These are phyloP conservation scores for Dioscorea alata DNA, from an alignment of 106 monocot species.

Conservation along the genomic window DNA sequence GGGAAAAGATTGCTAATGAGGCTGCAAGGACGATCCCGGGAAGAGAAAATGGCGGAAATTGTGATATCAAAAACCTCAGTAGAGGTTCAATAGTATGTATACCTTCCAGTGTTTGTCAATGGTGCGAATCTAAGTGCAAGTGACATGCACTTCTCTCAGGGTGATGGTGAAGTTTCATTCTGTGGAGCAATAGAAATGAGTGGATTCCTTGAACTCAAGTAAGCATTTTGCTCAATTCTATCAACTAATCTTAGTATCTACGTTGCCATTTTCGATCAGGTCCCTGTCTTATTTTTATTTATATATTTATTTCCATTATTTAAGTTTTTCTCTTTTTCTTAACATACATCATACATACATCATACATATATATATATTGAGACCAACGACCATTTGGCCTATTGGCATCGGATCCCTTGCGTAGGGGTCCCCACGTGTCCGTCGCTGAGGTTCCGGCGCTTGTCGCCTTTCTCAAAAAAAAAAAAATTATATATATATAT, in stretches of 20 bases:
- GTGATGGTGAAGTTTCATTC: constrained; percentile 86
- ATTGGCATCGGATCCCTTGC: no score
- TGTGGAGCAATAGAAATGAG: constrained; percentile 98
- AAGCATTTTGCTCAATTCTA: constrained; percentile 6
- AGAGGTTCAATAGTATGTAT: constrained; percentile 85
- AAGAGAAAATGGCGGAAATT: constrained; percentile 91
- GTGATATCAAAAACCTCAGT: constrained; percentile 94
- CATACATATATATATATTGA: no score
- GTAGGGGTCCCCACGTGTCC: no score
- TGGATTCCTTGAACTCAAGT: constrained; percentile 90
- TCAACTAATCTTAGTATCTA: constrained; percentile 13
- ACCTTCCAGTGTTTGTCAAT: constrained; percentile 89
- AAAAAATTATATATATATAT: no score
- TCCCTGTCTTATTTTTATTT: background rate
- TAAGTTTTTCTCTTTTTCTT: no score
- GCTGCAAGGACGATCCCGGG: constrained; percentile 85
- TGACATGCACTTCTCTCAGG: constrained; percentile 97
- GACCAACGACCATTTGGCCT: no score
- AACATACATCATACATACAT: no score
- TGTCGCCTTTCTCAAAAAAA: no score
- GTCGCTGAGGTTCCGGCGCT: no score
- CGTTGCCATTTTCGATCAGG: constrained; percentile 83
- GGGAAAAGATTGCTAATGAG: constrained; percentile 75
- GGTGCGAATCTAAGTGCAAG: constrained; percentile 83
- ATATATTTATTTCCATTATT: no score